phyloP scores from a whole-genome alignment of 1,139 yeast genomes.

The Meyerozyma carpophila region DNA sequence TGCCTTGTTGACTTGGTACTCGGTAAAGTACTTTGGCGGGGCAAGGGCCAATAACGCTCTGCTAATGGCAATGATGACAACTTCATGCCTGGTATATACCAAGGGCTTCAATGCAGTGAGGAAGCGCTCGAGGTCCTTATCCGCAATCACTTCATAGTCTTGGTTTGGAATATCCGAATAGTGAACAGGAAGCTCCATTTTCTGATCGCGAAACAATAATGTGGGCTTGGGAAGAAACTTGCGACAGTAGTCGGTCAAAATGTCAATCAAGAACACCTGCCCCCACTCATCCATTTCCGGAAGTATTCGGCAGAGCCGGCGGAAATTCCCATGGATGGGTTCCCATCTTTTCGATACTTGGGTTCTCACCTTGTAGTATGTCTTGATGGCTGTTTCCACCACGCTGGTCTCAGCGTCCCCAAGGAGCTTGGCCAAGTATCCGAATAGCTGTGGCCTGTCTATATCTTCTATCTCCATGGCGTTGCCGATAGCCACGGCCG shows the following conservation, averaged over 20 bases:
- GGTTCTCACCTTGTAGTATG: slow-evolving; percentile 43
- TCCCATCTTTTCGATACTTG: slow-evolving; percentile 43
- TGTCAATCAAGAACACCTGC: slow-evolving; percentile 55
- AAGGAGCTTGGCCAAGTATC: slow-evolving; percentile 47
- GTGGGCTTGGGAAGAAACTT: slow-evolving; percentile 52
- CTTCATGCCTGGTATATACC: slow-evolving; percentile 48
- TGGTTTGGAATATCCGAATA: slow-evolving; percentile 24
- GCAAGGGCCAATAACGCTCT: slow-evolving; percentile 51
- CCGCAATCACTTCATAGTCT: slow-evolving; percentile 38
- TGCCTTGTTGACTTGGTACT: slow-evolving; percentile 44
- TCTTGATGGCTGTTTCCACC: slow-evolving; percentile 61
- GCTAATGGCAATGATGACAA: slow-evolving; percentile 58
- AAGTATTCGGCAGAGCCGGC: slow-evolving; percentile 54
- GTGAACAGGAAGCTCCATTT: slow-evolving; percentile 36
- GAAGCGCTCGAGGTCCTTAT: slow-evolving; percentile 54
- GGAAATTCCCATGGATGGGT: slow-evolving; percentile 65
- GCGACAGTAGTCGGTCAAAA: slow-evolving; percentile 64
- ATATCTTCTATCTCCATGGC: slow-evolving; percentile 40
- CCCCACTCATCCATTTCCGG: slow-evolving; percentile 69
- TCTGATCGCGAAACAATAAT: slow-evolving; percentile 18
- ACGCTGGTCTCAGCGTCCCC: slow-evolving; percentile 65
- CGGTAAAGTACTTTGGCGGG: slow-evolving; percentile 44
- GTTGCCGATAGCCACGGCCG: slow-evolving; percentile 74
- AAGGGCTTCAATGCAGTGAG: slow-evolving; percentile 41
- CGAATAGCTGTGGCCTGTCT: slow-evolving; percentile 36